Percentiles rank a stretch among this genome's conserved stretches.
These are phyloP conservation scores for Aspergillus nomiae DNA, from an alignment of 2,329 filamentous ascomycete genomes.

Conservation along the genomic window DNA sequence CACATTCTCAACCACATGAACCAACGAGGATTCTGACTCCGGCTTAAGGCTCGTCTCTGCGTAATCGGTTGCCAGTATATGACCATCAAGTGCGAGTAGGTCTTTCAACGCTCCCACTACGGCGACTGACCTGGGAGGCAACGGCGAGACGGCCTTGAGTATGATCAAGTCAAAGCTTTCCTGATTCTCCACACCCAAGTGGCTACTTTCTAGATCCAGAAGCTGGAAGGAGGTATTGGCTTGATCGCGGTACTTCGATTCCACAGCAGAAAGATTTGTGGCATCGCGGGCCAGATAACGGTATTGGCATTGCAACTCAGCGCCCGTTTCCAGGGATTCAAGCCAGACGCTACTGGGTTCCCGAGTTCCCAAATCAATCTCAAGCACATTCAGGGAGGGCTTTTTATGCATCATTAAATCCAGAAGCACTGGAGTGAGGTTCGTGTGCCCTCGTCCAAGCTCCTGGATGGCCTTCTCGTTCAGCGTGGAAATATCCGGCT, in stretches of 20 bases:
- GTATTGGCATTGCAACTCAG: not conserved
- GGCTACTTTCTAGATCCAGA: not conserved
- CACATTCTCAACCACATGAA: not conserved
- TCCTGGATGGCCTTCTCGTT: not conserved
- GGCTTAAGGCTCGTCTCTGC: not conserved
- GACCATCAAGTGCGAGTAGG: not conserved
- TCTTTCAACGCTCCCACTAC: not conserved
- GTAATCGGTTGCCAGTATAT: conserved; percentile 1
- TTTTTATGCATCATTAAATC: not conserved
- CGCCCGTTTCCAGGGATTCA: not conserved
- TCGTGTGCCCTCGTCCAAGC: not conserved
- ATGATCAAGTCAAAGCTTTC: conserved; percentile 9
- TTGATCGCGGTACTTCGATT: not conserved
- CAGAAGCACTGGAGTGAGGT: not conserved
- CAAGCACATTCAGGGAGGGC: conserved; percentile 4
- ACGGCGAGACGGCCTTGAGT: not conserved
- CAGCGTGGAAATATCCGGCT: conserved; percentile 9
- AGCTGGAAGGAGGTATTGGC: conserved; percentile 1
- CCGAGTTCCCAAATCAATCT: conserved; percentile 5
- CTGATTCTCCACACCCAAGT: not conserved
- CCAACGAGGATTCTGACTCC: not conserved
- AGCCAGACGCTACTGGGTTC: conserved; percentile 4
- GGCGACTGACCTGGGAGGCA: not conserved
- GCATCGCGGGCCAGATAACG: conserved; percentile 7
- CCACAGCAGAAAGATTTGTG: not conserved